Percentiles rank a stretch among this genome's conserved stretches.
These are phyloP conservation scores for Lasiodiplodia sp. DNA, from an alignment of 2,329 filamentous ascomycete genomes.

Conservation along the genomic window DNA sequence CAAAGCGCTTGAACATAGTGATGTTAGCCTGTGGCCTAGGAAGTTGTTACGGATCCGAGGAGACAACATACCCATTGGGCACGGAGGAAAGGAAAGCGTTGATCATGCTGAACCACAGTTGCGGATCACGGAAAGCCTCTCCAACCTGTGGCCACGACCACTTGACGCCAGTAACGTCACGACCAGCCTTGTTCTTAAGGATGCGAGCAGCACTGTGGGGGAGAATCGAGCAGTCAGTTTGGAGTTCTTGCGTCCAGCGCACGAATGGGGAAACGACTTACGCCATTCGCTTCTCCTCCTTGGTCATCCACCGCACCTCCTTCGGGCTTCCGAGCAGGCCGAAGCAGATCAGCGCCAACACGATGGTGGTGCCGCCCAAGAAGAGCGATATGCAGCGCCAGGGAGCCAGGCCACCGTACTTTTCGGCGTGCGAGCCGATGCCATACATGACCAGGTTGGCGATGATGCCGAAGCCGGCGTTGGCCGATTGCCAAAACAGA, in stretches of 20 bases:
- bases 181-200: slow-evolving; percentile 24
- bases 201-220: slow-evolving; percentile 26
- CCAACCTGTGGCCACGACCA: slow-evolving; percentile 28
- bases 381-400: slow-evolving; percentile 29
- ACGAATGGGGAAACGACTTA: neutral
- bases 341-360: slow-evolving; percentile 34
- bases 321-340: slow-evolving; percentile 36
- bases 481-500: slow-evolving; percentile 48
- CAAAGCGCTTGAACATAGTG: neutral
- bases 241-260: too few species aligned
- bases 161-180: slow-evolving; percentile 27
- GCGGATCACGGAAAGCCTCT: slow-evolving; percentile 28
- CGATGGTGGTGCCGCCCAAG: slow-evolving; percentile 32
- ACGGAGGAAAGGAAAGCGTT: slow-evolving; percentile 30
- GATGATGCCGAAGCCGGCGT: slow-evolving; percentile 43
- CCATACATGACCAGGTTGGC: slow-evolving; percentile 28
- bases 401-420: slow-evolving; percentile 24
- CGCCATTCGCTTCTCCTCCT: slow-evolving; percentile 31
- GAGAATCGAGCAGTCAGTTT: neutral
- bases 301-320: slow-evolving; percentile 36
- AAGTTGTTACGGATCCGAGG: neutral
- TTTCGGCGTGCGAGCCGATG: slow-evolving; percentile 26
- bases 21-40: neutral
- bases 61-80: slow-evolving; percentile 19
- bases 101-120: slow-evolving; percentile 29